Evolutionary conservation across 768 basidiomycete species (phyloP), one percentile per base, ranked within the genome.

Genomic region (Lyophyllum decastes): DNA sequence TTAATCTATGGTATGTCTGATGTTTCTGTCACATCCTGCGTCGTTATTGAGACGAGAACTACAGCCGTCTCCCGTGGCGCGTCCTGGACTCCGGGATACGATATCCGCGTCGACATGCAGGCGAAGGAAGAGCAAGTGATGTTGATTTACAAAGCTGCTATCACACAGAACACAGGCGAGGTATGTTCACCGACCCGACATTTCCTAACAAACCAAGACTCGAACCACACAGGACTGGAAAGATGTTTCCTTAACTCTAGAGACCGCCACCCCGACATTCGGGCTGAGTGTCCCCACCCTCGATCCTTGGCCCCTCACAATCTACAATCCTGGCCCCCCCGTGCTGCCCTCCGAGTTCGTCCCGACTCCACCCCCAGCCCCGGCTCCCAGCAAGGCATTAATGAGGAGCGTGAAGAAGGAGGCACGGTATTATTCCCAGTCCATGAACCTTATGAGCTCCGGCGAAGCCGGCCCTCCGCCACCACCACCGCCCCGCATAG

Each of bases 131-230:
- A 70, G 11, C 62, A 72, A 0, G 60, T 76, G 1, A 68, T 65
- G 0, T 61, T 80, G 2, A 59, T 73, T 1, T 79, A 80, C 66
- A 79, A 78, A 58, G 78, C 74, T 0, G 58, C 65, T 5, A 69
- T 80, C 22, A 69, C 64, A 1, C 78, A 80, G 59, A 65, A 52
- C 26, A 77, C 77, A 0, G 77, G 74, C 19, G 78, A 80, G 70
- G 78, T 73, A 48, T 19, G 58, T 38, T 43, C 22, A 14, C 22
- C n/a, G 19, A 5, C 14, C 6, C 30, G 30, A 33, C 5, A 33
- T 33, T 33, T 33, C 30, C 30, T 33, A 14, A 16, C 8, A 4
- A 21, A n/a, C 6, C 16, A 19, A 24, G 3, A n/a, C 6, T 14
- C 33, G 1, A 21, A 50, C 7, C 48, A 8, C 9, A 22, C 16